phyloP scores from a whole-genome alignment of 345 rosid species.

The Garcia nutans region DNA sequence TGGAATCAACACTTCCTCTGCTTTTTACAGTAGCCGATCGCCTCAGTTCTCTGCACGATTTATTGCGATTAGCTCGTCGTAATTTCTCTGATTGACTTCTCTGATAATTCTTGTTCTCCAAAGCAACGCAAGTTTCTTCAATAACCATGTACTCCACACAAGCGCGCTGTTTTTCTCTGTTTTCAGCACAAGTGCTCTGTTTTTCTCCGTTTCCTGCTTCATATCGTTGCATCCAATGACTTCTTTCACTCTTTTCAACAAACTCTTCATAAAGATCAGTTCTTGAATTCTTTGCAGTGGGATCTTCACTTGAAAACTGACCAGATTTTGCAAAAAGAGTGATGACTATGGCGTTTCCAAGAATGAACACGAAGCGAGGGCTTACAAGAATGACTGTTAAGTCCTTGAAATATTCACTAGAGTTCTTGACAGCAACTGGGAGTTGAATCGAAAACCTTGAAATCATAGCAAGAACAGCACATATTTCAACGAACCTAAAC shows the following conservation, averaged over 20 bases:
- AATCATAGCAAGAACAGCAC: constrained; percentile 49
- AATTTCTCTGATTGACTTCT: constrained; percentile 57
- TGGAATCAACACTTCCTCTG: constrained; percentile 30
- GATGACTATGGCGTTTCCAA: constrained; percentile 76
- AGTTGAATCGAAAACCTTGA: constrained; percentile 56
- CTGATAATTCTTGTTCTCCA: constrained; percentile 29
- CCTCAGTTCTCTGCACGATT: constrained; percentile 40
- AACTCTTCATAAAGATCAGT: constrained; percentile 48
- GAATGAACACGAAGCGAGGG: constrained; percentile 69
- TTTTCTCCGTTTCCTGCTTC: constrained; percentile 33
- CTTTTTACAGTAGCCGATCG: constrained; percentile 47
- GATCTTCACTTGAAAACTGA: constrained; percentile 43
- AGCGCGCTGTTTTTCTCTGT: constrained; percentile 32
- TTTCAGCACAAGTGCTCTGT: constrained; percentile 30
- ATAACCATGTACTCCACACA: constrained; percentile 17
- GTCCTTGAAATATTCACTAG: constrained; percentile 55
- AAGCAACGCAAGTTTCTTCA: constrained; percentile 14
- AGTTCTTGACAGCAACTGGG: constrained; percentile 54
- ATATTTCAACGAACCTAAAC: constrained; percentile 59
- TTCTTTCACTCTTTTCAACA: constrained; percentile 44
- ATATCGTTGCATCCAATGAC: constrained; percentile 10
- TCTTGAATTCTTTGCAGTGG: constrained; percentile 25
- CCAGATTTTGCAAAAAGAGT: constrained; percentile 70
- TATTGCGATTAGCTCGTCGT: constrained; percentile 15
- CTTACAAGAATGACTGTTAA: constrained; percentile 47